These are phyloP conservation scores for Rubia balearica DNA, from an alignment of 305 asterid genomes.

Conservation along the genomic window DNA sequence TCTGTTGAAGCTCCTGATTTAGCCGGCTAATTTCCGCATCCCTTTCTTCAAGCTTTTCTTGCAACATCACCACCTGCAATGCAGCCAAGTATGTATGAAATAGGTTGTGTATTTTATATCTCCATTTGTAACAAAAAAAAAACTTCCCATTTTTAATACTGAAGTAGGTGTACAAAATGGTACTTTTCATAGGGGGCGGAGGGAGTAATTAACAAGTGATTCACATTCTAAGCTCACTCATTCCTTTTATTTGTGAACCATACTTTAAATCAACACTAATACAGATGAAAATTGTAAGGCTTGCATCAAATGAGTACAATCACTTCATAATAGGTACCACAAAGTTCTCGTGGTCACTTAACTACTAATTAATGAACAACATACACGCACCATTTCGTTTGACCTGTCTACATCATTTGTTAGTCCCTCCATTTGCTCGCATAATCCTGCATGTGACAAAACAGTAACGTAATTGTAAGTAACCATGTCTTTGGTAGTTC, in stretches of 20 bases:
- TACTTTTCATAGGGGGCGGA: too few species aligned
- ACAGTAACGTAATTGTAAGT: background rate
- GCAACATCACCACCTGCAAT: slow-evolving; percentile 58
- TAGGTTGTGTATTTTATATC: background rate
- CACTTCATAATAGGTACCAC: background rate
- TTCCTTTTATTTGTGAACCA: background rate
- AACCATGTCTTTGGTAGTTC: background rate
- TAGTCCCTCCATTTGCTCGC: slow-evolving; percentile 69
- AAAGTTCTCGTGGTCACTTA: background rate
- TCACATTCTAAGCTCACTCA: too few species aligned
- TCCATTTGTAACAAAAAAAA: too few species aligned
- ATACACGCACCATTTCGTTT: slow-evolving; percentile 64
- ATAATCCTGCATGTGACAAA: slow-evolving; percentile 48
- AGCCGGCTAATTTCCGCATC: slow-evolving; percentile 57
- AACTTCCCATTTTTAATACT: background rate
- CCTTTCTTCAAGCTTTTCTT: slow-evolving; percentile 72
- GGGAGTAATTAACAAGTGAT: too few species aligned
- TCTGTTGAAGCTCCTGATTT: slow-evolving; percentile 8
- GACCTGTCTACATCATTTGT: slow-evolving; percentile 74
- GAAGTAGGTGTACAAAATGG: background rate
- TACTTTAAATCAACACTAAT: background rate
- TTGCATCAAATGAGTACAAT: background rate
- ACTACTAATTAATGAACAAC: background rate
- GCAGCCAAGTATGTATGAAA: background rate
- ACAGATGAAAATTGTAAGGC: background rate